Percentiles rank a stretch among this genome's conserved stretches.
phyloP scores from a whole-genome alignment of 164 flowering plant genomes.

The Platanus orientalis region DNA sequence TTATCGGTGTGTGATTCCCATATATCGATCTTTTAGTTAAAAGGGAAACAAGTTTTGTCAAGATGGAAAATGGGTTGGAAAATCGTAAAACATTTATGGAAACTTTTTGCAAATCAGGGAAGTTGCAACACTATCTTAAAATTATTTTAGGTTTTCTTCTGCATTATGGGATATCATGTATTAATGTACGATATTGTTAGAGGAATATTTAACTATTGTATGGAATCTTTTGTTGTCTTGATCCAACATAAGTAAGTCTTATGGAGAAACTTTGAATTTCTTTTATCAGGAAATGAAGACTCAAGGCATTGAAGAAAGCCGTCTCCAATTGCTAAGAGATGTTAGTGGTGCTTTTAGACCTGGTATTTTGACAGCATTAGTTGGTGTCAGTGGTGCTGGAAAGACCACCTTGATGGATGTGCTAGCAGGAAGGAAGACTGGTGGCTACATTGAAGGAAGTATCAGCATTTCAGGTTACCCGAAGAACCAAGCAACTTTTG shows the following conservation, averaged over 20 bases:
- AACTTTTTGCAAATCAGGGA: no score
- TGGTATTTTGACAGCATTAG: slow-evolving; percentile 55
- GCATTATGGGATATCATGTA: background rate
- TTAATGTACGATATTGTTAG: background rate
- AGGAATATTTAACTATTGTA: background rate
- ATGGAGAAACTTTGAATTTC: background rate
- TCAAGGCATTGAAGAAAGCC: slow-evolving; percentile 43
- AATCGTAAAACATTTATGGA: background rate
- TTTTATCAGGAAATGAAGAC: slow-evolving; percentile 52
- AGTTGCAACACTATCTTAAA: no score
- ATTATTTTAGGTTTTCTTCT: background rate
- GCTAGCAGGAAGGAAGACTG: slow-evolving; percentile 60
- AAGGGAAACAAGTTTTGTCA: no score
- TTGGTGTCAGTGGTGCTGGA: slow-evolving; percentile 73
- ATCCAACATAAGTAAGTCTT: background rate
- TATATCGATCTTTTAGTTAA: no score
- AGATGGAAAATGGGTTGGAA: no score
- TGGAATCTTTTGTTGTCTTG: background rate
- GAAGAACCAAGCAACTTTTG: slow-evolving; percentile 57
- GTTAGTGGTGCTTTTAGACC: slow-evolving; percentile 68
- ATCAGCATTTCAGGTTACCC: slow-evolving; percentile 57
- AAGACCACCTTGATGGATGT: slow-evolving; percentile 77
- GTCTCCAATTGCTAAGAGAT: slow-evolving; percentile 51
- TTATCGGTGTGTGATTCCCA: no score
- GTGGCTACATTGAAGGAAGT: slow-evolving; percentile 59